Evolutionary conservation across 352 stramenopile genomes (phyloP).

Genomic region (Vaucheria bursata): DNA sequence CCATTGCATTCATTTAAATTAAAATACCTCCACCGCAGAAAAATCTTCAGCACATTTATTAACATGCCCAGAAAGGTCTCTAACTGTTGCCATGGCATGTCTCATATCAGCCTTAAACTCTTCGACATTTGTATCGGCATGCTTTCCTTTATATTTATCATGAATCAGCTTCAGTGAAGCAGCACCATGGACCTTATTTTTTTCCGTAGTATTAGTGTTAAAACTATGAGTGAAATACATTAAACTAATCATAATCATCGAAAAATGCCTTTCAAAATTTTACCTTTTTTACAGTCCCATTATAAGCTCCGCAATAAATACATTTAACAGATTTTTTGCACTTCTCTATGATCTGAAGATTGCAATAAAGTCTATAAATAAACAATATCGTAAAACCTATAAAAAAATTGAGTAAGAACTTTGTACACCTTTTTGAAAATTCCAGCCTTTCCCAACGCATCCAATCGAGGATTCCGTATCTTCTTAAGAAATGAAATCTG

Average conservation of each 20-base stretch:
- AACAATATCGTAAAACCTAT: no score
- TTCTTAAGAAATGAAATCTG: constrained; percentile 23
- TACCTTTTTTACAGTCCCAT: constrained; percentile 93
- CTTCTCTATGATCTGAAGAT: no score
- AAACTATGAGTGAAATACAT: no score
- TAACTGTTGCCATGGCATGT: constrained; percentile 54
- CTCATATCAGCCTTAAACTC: constrained; percentile 34
- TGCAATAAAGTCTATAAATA: no score
- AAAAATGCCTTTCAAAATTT: background rate
- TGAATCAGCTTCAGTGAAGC: constrained; percentile 96
- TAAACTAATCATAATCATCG: no score
- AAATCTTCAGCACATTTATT: constrained; percentile 77
- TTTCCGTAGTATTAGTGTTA: no score
- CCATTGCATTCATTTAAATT: no score
- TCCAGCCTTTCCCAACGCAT: constrained; percentile 60
- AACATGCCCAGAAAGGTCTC: constrained; percentile 68
- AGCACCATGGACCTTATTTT: no score
- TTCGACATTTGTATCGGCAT: constrained; percentile 26
- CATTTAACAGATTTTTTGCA: constrained; percentile 81
- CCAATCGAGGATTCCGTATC: constrained; percentile 60
- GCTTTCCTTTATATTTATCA: no score
- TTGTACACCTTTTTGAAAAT: constrained; percentile 41
- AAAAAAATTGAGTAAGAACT: background rate
- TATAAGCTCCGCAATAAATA: constrained; percentile 84
- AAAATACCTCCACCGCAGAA: constrained; percentile 58